A percentile compares a stretch with the other conserved stretches of the same genome.
phyloP scores from a whole-genome alignment of 257 asterid species.

The Jacaranda mimosifolia region DNA sequence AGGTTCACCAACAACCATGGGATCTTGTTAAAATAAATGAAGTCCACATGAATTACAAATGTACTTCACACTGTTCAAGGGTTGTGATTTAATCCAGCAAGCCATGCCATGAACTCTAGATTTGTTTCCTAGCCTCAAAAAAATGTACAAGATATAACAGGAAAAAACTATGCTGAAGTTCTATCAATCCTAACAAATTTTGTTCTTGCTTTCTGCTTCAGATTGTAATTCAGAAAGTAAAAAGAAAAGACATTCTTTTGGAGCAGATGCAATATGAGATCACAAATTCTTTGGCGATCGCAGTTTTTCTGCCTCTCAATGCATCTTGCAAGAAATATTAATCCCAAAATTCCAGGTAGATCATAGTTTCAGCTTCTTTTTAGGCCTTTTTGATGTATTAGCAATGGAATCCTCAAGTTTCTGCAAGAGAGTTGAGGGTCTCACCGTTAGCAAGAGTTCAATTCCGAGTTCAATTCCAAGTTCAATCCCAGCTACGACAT shows the following conservation, averaged over 20 bases:
- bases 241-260: slow-evolving; percentile 6
- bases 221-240: neutral
- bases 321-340: slow-evolving; percentile 19
- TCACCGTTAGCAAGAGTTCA: slow-evolving; percentile 10
- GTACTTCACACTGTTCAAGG: neutral
- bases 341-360: slow-evolving; percentile 12
- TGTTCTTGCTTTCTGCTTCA: slow-evolving; percentile 25
- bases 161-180: neutral
- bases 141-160: neutral
- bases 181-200: slow-evolving; percentile 4
- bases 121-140: neutral
- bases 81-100: neutral
- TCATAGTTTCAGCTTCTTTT: slow-evolving; percentile 69
- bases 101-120: neutral
- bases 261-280: slow-evolving; percentile 9
- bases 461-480: neutral
- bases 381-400: slow-evolving; percentile 40
- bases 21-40: no score
- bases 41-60: no score
- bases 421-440: slow-evolving; percentile 46
- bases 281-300: slow-evolving; percentile 6
- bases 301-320: slow-evolving; percentile 27
- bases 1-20: no score
- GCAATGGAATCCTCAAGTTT: slow-evolving; percentile 44
- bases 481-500: neutral